These are phyloP conservation scores for Pulveroboletus sp. DNA, from an alignment of 768 basidiomycete genomes.

Conservation along the genomic window DNA sequence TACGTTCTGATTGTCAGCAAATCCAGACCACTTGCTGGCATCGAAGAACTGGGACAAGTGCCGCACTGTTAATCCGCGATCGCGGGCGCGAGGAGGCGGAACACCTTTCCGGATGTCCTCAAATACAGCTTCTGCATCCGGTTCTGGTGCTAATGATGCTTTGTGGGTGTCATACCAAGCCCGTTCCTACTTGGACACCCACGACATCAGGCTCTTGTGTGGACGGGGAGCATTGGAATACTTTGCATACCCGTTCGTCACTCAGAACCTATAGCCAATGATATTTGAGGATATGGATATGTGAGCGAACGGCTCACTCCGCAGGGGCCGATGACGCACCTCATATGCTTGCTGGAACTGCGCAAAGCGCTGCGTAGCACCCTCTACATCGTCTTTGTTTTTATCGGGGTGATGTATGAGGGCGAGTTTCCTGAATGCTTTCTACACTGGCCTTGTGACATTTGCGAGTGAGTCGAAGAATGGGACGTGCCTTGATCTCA, in stretches of 20 bases:
- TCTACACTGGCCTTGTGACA: constrained; percentile 37
- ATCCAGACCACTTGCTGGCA: constrained; percentile 56
- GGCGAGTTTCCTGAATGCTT: constrained; percentile 79
- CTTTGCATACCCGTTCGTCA: constrained; percentile 78
- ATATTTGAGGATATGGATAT: not conserved
- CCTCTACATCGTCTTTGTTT: constrained; percentile 78
- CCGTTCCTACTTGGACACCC: constrained; percentile 67
- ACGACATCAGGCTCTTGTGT: constrained; percentile 12
- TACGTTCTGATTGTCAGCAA: constrained; percentile 61
- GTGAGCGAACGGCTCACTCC: not conserved
- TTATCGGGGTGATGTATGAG: constrained; percentile 87
- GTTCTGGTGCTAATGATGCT: constrained; percentile 70
- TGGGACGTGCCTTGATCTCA: constrained; percentile 71
- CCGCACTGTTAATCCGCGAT: constrained; percentile 72
- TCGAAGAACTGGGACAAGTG: constrained; percentile 88
- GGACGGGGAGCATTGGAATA: not conserved
- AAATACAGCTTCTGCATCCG: constrained; percentile 80
- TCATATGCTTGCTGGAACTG: constrained; percentile 94
- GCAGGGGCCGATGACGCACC: constrained; percentile 37
- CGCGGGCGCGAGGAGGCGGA: constrained; percentile 48
- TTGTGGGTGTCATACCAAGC: constrained; percentile 98
- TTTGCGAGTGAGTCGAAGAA: not conserved
- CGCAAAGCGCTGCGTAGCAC: constrained; percentile 83
- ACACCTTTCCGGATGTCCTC: constrained; percentile 77
- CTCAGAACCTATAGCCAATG: constrained; percentile 79